These are phyloP conservation scores for Lasiodiplodia sp. DNA, from an alignment of 2,329 filamentous ascomycete species.

Conservation along the genomic window DNA sequence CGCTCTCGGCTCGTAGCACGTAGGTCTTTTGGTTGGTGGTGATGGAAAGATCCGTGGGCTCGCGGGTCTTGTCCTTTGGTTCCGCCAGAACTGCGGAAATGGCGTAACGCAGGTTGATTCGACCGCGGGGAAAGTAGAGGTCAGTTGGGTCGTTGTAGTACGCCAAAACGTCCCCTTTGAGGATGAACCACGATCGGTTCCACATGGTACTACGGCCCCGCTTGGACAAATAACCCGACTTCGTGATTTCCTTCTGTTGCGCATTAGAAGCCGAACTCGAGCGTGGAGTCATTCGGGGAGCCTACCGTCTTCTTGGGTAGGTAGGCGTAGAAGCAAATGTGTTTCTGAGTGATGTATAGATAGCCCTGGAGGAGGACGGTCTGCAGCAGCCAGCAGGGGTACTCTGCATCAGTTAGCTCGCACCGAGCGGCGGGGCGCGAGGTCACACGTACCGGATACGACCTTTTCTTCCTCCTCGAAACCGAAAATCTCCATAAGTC, in stretches of 20 bases:
- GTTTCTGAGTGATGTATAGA: constrained; percentile 91
- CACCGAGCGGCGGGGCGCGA: neutral
- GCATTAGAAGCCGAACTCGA: constrained; percentile 33
- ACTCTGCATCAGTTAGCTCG: constrained; percentile 65
- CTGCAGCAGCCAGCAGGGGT: constrained; percentile 91
- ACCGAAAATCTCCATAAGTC: constrained; percentile 71
- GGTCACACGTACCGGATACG: constrained; percentile 66
- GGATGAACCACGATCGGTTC: constrained; percentile 88
- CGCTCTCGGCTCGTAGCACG: constrained; percentile 87
- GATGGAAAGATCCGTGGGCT: constrained; percentile 78
- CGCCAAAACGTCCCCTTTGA: constrained; percentile 90
- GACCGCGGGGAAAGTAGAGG: constrained; percentile 88
- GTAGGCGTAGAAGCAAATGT: constrained; percentile 97
- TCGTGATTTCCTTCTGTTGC: constrained; percentile 63
- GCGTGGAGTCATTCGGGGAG: neutral
- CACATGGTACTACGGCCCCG: constrained; percentile 88
- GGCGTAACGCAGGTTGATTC: constrained; percentile 90
- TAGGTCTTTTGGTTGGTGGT: constrained; percentile 84
- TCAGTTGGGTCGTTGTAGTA: constrained; percentile 87
- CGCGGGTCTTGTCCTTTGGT: constrained; percentile 71
- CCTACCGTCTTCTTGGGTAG: constrained; percentile 88
- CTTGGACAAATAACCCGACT: constrained; percentile 89
- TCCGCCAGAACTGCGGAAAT: constrained; percentile 84
- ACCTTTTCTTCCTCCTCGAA: constrained; percentile 85
- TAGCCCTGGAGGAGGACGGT: constrained; percentile 92